Percentiles rank a stretch among this genome's conserved stretches.
Conservation (phyloP, 495 filamentous ascomycete species). For the Aspergillus bertholletiae region DNA sequence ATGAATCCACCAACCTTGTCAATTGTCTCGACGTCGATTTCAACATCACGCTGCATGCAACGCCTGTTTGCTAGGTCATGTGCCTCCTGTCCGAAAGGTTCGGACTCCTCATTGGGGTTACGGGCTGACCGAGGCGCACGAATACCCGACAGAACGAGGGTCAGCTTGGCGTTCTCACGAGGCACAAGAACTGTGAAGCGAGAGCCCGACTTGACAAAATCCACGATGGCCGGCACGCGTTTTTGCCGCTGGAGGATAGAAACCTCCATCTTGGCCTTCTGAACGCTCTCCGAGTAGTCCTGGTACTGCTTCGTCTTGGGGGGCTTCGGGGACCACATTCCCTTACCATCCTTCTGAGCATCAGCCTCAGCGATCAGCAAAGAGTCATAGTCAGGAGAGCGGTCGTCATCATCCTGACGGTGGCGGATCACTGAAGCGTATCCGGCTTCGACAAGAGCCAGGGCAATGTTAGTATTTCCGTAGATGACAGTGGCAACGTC, state of each 20-base stretch:
- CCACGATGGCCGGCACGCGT: conserved; percentile 90
- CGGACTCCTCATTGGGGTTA: conserved; percentile 72
- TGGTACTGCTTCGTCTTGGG: conserved; percentile 74
- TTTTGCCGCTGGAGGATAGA: conserved; percentile 83
- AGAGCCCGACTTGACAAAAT: conserved; percentile 94
- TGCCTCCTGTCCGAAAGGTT: conserved; percentile 94
- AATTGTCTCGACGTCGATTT: conserved; percentile 91
- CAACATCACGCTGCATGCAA: conserved; percentile 91
- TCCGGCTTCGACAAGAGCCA: conserved; percentile 84
- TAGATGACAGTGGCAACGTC: conserved; percentile 86
- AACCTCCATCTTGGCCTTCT: conserved; percentile 92
- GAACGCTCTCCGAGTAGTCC: conserved; percentile 86
- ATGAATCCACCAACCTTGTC: conserved; percentile 98
- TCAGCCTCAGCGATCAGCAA: conserved; percentile 83
- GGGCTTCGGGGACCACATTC: conserved; percentile 88
- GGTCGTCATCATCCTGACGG: conserved; percentile 85
- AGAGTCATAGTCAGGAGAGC: conserved; percentile 90
- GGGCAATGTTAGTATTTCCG: conserved; percentile 81
- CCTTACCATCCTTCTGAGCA: conserved; percentile 80
- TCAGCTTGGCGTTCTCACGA: conserved; percentile 90
- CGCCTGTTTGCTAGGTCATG: conserved; percentile 83
- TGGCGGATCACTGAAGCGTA: conserved; percentile 92
- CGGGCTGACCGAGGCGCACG: conserved; percentile 87
- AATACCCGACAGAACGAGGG: conserved; percentile 90
- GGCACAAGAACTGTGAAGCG: conserved; percentile 92